Evolutionary conservation across 345 rosid genomes (phyloP).

Genomic region (Salix purpurea): DNA sequence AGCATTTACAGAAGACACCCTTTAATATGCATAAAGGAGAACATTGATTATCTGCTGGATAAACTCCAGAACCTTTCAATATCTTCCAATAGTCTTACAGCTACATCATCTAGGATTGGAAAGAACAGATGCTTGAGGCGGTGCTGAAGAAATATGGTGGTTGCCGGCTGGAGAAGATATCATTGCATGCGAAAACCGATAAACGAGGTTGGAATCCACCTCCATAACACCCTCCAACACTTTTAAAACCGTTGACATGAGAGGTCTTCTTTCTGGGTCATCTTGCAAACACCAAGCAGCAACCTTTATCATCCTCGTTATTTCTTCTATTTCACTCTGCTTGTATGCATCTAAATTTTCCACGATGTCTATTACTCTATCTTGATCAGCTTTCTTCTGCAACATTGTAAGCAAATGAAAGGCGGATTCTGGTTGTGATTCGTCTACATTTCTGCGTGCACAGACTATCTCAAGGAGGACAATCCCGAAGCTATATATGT

Average conservation of each 20-base stretch:
- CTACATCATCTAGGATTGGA: slow-evolving; percentile 7
- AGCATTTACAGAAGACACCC: too few species aligned
- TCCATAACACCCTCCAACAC: background rate
- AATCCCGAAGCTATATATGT: slow-evolving; percentile 15
- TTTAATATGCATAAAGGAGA: too few species aligned
- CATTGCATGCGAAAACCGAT: background rate
- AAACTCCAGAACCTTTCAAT: too few species aligned
- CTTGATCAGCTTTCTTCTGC: background rate
- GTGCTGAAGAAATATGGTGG: background rate
- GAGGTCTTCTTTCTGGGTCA: background rate
- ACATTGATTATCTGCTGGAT: too few species aligned
- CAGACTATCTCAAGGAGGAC: slow-evolving; percentile 5
- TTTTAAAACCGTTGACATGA: background rate
- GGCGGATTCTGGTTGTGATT: background rate
- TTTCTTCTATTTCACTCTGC: background rate
- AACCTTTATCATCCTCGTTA: background rate
- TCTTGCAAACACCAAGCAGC: background rate
- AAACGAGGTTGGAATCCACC: background rate
- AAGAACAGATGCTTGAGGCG: background rate
- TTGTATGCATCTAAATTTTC: background rate
- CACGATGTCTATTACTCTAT: background rate
- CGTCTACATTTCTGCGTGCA: background rate
- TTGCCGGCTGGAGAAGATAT: background rate
- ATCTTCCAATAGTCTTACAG: too few species aligned
- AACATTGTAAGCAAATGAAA: background rate